These are phyloP conservation scores for Punctularia strigosozonata DNA, from an alignment of 768 basidiomycete species.

Conservation along the genomic window DNA sequence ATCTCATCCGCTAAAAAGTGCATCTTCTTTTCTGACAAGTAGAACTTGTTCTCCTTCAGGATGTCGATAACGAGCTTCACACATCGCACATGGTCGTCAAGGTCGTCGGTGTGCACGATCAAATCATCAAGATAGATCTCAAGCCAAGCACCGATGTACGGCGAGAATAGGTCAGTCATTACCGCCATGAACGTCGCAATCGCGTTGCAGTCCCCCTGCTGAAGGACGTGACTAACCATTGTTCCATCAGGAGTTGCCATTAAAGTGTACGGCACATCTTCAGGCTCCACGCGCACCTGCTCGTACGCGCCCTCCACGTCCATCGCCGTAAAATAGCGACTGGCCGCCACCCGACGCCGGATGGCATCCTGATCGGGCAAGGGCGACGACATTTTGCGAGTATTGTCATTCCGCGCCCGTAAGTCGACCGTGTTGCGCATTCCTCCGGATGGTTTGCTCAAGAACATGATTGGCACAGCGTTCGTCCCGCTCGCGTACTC, in stretches of 20 bases:
- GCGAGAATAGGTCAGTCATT: conserved; percentile 16
- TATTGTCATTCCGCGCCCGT: conserved; percentile 20
- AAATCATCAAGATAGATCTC: conserved; percentile 23
- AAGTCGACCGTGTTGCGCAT: conserved; percentile 15
- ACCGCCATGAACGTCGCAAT: conserved; percentile 18
- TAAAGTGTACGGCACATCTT: conserved; percentile 14
- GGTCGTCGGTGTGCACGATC: conserved; percentile 17
- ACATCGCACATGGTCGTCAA: conserved; percentile 15
- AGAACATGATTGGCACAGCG: conserved; percentile 21
- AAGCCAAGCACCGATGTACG: conserved; percentile 17
- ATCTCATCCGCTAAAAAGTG: conserved; percentile 11
- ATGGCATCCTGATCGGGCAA: conserved; percentile 19
- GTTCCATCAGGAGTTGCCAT: conserved; percentile 25
- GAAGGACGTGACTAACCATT: conserved; percentile 17
- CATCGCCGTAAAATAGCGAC: conserved; percentile 12
- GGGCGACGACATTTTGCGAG: conserved; percentile 13
- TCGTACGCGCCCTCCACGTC: conserved; percentile 23
- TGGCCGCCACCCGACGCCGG: conserved; percentile 9
- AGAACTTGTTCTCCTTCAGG: conserved; percentile 9
- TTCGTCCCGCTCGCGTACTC: conserved; percentile 14
- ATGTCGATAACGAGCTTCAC: conserved; percentile 9
- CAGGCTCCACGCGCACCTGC: conserved; percentile 15
- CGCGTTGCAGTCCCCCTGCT: conserved; percentile 21
- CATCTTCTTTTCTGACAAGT: conserved; percentile 11
- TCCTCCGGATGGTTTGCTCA: conserved; percentile 15